Conservation (phyloP, 495 filamentous ascomycete species). For the Penicillium egyptiacum region DNA sequence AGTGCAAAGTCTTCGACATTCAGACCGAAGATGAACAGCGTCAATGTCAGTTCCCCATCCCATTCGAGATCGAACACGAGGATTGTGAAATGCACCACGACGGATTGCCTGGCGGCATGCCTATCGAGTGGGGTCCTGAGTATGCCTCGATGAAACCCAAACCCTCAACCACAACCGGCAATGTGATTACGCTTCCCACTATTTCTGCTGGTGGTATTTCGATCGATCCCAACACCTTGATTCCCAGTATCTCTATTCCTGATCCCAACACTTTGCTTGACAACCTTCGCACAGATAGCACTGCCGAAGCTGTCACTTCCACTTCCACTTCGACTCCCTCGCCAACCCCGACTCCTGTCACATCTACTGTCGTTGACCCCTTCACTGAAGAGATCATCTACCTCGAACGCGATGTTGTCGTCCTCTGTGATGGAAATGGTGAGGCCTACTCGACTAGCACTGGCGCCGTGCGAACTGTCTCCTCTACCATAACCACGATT, state of each 20-base stretch:
- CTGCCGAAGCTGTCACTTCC: constrained; percentile 5
- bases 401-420: constrained; percentile 37
- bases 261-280: constrained; percentile 11
- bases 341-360: constrained; percentile 30
- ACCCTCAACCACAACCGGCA: constrained; percentile 7
- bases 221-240: constrained; percentile 2
- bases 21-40: constrained; percentile 42
- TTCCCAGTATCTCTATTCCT: constrained; percentile 15
- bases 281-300: constrained; percentile 5
- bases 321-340: constrained; percentile 23
- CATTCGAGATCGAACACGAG: constrained; percentile 41
- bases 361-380: constrained; percentile 26
- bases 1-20: constrained; percentile 61
- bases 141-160: constrained; percentile 37
- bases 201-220: constrained; percentile 14
- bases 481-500: constrained; percentile 17
- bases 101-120: constrained; percentile 55
- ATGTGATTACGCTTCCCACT: constrained; percentile 14
- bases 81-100: constrained; percentile 31
- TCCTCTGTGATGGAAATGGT: constrained; percentile 34
- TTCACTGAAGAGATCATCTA: constrained; percentile 39
- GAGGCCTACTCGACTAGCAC: constrained; percentile 27
- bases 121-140: constrained; percentile 52
- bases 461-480: constrained; percentile 24
- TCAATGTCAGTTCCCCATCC: constrained; percentile 49